Conservation (phyloP, 2,329 filamentous ascomycete genomes). For the Pseudopyricularia cyperi region DNA sequence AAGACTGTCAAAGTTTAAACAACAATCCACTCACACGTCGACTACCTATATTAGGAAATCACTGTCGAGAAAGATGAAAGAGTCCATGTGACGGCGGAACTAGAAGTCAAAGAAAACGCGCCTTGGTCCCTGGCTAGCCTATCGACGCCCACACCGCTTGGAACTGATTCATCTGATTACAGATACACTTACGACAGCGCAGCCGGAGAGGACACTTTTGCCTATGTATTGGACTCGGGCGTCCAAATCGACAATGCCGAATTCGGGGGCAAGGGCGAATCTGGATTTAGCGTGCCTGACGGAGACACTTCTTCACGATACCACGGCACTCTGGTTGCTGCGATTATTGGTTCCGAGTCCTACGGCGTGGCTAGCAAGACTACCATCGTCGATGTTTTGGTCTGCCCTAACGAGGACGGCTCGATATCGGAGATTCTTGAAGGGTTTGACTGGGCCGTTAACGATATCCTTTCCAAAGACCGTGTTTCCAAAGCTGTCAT, state of each 20-base stretch:
- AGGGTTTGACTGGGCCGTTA: constrained; percentile 27
- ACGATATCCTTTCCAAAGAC: constrained; percentile 18
- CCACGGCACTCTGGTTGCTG: constrained; percentile 34
- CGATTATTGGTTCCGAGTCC: constrained; percentile 26
- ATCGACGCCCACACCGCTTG: constrained; percentile 9
- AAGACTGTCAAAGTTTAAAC: too few relatives aligned
- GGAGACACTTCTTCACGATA: constrained; percentile 28
- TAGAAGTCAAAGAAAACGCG: constrained; percentile 18
- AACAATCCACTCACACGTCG: not conserved
- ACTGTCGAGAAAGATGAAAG: too few relatives aligned
- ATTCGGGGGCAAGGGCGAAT: constrained; percentile 25
- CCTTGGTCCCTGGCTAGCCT: constrained; percentile 12
- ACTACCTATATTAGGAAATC: too few relatives aligned
- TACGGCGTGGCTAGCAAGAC: constrained; percentile 34
- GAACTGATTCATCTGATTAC: too few relatives aligned
- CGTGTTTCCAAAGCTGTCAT: constrained; percentile 32
- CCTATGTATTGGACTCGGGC: constrained; percentile 34
- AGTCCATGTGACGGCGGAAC: too few relatives aligned
- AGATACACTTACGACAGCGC: constrained; percentile 16
- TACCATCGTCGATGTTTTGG: constrained; percentile 29
- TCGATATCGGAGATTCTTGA: constrained; percentile 22
- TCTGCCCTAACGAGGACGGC: constrained; percentile 22
- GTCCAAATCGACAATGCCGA: constrained; percentile 27
- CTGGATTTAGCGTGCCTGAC: constrained; percentile 20
- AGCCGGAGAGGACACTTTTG: constrained; percentile 15